Evolutionary conservation across 83 land plant genomes (phyloP).

Genomic region (Picea mariana): DNA sequence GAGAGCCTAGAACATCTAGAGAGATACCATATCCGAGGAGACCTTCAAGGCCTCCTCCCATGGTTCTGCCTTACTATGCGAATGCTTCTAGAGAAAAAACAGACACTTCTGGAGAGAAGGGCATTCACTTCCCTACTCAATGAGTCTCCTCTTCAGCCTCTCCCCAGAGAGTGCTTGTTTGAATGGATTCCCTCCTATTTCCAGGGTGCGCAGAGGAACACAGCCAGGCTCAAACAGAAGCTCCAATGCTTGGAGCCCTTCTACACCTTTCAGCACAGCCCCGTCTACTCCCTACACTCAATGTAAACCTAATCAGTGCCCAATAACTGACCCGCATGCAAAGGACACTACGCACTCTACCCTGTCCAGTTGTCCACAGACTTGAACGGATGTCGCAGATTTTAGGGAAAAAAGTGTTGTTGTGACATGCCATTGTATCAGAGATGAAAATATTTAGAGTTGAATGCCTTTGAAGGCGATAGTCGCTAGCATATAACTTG

Average conservation of each 20-base stretch:
- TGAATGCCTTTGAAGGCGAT: too few relatives aligned
- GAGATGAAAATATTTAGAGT: too few relatives aligned
- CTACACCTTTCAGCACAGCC: not conserved
- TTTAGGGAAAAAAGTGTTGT: too few relatives aligned
- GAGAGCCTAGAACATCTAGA: too few relatives aligned
- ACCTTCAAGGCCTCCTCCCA: conserved; percentile 10
- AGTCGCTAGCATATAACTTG: too few relatives aligned
- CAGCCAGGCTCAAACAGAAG: not conserved
- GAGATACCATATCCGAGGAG: not conserved
- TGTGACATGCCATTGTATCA: too few relatives aligned
- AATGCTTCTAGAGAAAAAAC: not conserved
- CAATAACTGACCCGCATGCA: not conserved
- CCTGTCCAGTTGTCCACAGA: too few relatives aligned
- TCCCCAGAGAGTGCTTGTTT: not conserved
- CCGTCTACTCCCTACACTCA: not conserved
- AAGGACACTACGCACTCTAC: not conserved
- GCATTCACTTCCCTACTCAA: not conserved
- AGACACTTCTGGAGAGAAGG: conserved; percentile 2
- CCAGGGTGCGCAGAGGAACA: not conserved
- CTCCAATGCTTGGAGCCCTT: conserved; percentile 4
- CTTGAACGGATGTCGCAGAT: too few relatives aligned
- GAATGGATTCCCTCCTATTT: not conserved
- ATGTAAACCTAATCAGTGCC: too few relatives aligned
- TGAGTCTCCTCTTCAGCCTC: not conserved
- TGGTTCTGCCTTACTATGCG: not conserved